These are phyloP conservation scores for Metschnikowia corniflorae DNA, from an alignment of 805 yeast genomes.

Conservation along the genomic window DNA sequence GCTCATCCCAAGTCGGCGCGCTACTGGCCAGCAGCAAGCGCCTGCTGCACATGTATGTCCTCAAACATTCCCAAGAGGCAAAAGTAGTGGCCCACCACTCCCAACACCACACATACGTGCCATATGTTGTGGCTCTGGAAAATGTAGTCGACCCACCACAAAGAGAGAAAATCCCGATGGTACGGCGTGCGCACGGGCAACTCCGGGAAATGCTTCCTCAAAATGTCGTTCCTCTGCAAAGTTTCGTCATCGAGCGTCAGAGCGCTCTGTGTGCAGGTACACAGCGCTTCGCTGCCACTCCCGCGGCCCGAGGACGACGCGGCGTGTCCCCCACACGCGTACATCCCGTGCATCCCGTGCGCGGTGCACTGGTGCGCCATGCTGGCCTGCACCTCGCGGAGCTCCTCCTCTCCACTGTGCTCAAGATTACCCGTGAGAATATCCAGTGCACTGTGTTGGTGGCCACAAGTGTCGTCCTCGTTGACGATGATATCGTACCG, in stretches of 20 bases:
- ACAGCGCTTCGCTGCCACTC: slow-evolving; percentile 6
- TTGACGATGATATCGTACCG: slow-evolving; percentile 64
- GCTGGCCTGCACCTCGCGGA: slow-evolving; percentile 29
- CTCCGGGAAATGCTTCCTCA: slow-evolving; percentile 36
- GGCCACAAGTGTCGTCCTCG: slow-evolving; percentile 27
- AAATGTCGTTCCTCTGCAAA: slow-evolving; percentile 25
- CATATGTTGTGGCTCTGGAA: slow-evolving; percentile 84
- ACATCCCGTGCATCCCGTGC: not conserved
- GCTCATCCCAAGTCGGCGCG: no score
- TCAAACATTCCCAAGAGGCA: slow-evolving; percentile 73
- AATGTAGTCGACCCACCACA: slow-evolving; percentile 83
- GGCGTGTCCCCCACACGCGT: not conserved
- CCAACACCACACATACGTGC: slow-evolving; percentile 89
- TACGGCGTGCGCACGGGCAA: slow-evolving; percentile 33
- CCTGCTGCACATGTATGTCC: slow-evolving; percentile 20
- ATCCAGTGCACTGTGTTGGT: slow-evolving; percentile 26
- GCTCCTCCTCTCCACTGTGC: slow-evolving; percentile 37
- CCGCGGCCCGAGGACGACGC: slow-evolving; percentile 4
- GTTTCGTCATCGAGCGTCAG: slow-evolving; percentile 7
- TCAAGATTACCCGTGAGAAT: slow-evolving; percentile 33
- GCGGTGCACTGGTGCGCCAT: slow-evolving; percentile 12
- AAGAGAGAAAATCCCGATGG: slow-evolving; percentile 42
- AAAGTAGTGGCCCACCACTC: slow-evolving; percentile 83
- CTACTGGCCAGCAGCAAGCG: not conserved
- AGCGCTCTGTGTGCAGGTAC: slow-evolving; percentile 4